Conservation (phyloP, 1,284 basidiomycete species). For the Sporisorium scitamineum region DNA sequence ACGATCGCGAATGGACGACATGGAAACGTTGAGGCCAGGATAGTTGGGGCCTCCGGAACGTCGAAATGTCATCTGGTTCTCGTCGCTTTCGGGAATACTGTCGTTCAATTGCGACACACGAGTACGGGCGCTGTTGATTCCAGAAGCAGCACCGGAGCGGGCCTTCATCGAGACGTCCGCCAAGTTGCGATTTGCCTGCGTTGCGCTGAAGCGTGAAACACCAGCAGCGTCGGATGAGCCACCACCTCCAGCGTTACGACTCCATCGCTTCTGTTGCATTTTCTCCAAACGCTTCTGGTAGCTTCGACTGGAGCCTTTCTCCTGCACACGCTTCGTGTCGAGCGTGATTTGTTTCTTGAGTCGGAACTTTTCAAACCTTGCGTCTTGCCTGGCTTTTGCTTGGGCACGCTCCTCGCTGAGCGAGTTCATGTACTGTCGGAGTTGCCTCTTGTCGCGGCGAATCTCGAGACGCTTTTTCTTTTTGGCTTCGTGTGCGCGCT, state of each 20-base stretch:
- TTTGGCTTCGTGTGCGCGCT: constrained; percentile 35
- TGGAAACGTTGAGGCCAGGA: constrained; percentile 15
- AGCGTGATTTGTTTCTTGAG: constrained; percentile 12
- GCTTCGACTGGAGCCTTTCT: constrained; percentile 31
- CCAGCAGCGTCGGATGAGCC: constrained; percentile 8
- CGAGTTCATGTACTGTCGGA: constrained; percentile 19
- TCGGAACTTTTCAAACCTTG: constrained; percentile 17
- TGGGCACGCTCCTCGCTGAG: constrained; percentile 15
- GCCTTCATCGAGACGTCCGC: constrained; percentile 40
- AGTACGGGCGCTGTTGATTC: constrained; percentile 21
- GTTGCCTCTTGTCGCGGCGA: constrained; percentile 31
- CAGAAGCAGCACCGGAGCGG: constrained; percentile 10
- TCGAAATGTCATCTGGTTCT: constrained; percentile 32
- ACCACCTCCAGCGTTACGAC: constrained; percentile 4
- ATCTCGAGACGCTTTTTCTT: constrained; percentile 36
- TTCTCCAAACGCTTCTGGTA: constrained; percentile 28
- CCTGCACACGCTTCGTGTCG: constrained; percentile 17
- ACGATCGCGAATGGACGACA: constrained; percentile 14
- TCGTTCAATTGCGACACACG: constrained; percentile 37
- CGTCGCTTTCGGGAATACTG: constrained; percentile 35
- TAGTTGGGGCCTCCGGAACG: constrained; percentile 24
- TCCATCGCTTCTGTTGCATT: constrained; percentile 18
- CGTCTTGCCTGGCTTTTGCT: constrained; percentile 15
- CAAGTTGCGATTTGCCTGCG: constrained; percentile 21
- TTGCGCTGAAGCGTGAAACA: constrained; percentile 11